Evolutionary conservation across 2,329 filamentous ascomycete species (phyloP).

Genomic region (Stagonosporopsis chrysanthemi): DNA sequence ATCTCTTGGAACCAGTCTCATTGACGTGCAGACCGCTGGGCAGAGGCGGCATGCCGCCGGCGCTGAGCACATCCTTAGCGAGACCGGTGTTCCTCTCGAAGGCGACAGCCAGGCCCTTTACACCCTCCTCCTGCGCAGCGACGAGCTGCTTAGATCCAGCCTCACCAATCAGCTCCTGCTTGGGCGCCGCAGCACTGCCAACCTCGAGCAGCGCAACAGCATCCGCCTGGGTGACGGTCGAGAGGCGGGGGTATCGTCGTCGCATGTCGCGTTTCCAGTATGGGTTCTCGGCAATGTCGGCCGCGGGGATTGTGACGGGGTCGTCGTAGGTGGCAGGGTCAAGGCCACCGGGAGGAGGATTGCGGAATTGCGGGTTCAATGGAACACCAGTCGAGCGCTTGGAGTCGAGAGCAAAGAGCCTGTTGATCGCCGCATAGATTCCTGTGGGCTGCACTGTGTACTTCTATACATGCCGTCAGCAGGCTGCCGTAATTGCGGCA

Average conservation of each 20-base stretch:
- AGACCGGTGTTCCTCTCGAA: constrained; percentile 71
- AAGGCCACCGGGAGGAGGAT: constrained; percentile 77
- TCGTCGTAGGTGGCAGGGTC: constrained; percentile 79
- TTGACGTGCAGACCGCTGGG: constrained; percentile 71
- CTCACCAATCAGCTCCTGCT: constrained; percentile 79
- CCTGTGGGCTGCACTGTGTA: constrained; percentile 91
- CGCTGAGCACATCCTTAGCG: constrained; percentile 69
- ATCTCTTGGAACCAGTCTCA: constrained; percentile 70
- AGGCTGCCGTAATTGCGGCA: neutral
- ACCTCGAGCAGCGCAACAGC: constrained; percentile 84
- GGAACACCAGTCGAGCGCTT: constrained; percentile 91
- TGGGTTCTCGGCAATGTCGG: constrained; percentile 87
- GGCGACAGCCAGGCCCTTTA: constrained; percentile 73
- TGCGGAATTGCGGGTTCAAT: constrained; percentile 90
- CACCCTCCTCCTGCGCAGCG: constrained; percentile 75
- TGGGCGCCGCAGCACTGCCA: constrained; percentile 81
- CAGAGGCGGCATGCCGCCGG: constrained; percentile 83
- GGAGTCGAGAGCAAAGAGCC: constrained; percentile 79
- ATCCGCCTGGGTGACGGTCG: constrained; percentile 82
- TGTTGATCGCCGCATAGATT: constrained; percentile 85
- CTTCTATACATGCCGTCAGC: constrained; percentile 68
- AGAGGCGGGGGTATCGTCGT: constrained; percentile 80
- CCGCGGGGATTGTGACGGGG: constrained; percentile 82
- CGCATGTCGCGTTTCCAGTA: constrained; percentile 96
- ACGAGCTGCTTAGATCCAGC: constrained; percentile 78